Evolutionary conservation across 2,329 filamentous ascomycete species (phyloP).

Genomic region (Xylaria sp.): DNA sequence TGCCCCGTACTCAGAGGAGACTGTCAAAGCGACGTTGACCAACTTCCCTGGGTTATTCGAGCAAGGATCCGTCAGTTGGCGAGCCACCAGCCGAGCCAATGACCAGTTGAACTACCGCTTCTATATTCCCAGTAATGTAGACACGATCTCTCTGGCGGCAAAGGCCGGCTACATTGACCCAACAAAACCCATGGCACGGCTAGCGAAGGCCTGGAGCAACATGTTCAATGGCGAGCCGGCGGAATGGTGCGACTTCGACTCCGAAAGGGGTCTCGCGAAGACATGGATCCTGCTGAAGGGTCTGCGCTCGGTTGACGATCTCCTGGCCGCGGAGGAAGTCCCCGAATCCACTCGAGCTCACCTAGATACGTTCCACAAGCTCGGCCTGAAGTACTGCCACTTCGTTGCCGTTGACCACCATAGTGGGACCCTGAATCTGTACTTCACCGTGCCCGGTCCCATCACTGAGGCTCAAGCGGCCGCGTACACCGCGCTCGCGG

Average conservation of each 20-base stretch:
- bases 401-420: not conserved
- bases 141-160: not conserved
- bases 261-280: not conserved
- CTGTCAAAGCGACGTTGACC: not conserved
- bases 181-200: not conserved
- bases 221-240: not conserved
- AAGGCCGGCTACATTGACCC: not conserved
- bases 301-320: not conserved
- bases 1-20: not conserved
- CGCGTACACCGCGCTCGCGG: not conserved
- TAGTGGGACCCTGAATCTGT: not conserved
- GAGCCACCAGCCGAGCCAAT: not conserved
- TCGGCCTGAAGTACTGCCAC: not conserved
- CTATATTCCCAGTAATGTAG: not conserved
- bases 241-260: not conserved
- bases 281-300: not conserved
- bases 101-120: not conserved
- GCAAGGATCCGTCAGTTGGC: not conserved
- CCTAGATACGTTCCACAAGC: not conserved
- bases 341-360: not conserved
- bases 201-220: not conserved
- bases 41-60: not conserved
- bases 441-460: not conserved
- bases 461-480: not conserved
- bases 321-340: not conserved